Conservation (phyloP, 208 protist species). For the Strigomonas culicis region DNA sequence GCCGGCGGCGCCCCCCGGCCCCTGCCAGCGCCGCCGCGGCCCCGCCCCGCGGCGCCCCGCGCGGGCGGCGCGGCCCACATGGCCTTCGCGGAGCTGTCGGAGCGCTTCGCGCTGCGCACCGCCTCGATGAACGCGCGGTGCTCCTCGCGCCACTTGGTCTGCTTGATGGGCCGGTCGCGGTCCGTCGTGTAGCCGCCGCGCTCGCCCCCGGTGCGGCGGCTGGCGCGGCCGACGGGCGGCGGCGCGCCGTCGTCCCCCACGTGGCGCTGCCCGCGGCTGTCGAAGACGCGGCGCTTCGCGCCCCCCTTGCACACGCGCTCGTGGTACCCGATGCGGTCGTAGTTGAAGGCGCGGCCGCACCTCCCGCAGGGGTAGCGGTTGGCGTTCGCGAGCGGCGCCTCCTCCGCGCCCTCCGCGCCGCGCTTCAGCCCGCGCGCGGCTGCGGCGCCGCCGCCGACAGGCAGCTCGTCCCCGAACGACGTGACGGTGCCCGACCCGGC, state of each 20-base stretch:
- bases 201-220: slow-evolving; percentile 14
- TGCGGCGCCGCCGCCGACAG: slow-evolving; percentile 40
- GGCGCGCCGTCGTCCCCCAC: slow-evolving; percentile 27
- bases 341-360: slow-evolving; percentile 85
- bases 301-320: slow-evolving; percentile 86
- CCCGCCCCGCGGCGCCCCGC: not conserved
- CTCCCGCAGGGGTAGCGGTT: slow-evolving; percentile 84
- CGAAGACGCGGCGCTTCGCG: slow-evolving; percentile 69
- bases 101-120: slow-evolving; percentile 50
- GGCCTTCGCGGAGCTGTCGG: slow-evolving; percentile 21
- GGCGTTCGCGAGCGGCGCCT: slow-evolving; percentile 22
- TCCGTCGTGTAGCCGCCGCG: slow-evolving; percentile 19
- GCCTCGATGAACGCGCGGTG: slow-evolving; percentile 88
- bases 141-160: slow-evolving; percentile 79
- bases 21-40: not conserved
- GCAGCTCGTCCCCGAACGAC: slow-evolving; percentile 12
- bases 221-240: slow-evolving; percentile 13
- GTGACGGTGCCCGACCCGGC: slow-evolving; percentile 2
- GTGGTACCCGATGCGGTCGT: slow-evolving; percentile 87
- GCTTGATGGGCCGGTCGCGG: slow-evolving; percentile 26
- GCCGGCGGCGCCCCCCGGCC: slow-evolving; percentile 6
- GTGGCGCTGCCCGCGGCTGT: slow-evolving; percentile 71
- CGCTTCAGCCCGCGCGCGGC: slow-evolving; percentile 40
- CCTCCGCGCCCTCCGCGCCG: slow-evolving; percentile 14
- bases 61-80: slow-evolving; percentile 47